These are phyloP conservation scores for Pichia inconspicua DNA, from an alignment of 1,139 yeast species.

Conservation along the genomic window DNA sequence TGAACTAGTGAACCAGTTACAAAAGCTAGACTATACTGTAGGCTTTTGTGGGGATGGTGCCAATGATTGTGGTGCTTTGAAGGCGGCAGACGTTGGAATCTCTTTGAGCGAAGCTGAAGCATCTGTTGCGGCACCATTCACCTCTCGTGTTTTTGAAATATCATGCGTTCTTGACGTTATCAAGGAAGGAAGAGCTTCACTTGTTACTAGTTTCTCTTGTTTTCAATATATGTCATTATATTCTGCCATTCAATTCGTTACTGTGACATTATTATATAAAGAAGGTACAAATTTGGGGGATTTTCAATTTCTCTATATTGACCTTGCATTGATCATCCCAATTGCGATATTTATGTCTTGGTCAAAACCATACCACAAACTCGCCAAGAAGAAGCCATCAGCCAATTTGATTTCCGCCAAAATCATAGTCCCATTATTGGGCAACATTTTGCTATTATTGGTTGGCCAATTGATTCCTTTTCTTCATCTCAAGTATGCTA, in stretches of 20 bases:
- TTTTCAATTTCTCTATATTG: constrained; percentile 92
- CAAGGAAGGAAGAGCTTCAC: constrained; percentile 87
- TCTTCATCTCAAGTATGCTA: constrained; percentile 39
- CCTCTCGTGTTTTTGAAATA: constrained; percentile 81
- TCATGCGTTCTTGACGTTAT: constrained; percentile 89
- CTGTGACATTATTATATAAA: constrained; percentile 77
- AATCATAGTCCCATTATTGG: constrained; percentile 69
- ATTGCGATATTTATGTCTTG: constrained; percentile 96
- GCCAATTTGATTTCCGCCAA: constrained; percentile 90
- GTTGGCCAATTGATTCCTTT: constrained; percentile 64
- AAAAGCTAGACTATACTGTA: constrained; percentile 78
- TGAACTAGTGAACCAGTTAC: constrained; percentile 84
- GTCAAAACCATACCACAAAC: constrained; percentile 66
- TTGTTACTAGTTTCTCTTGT: constrained; percentile 92
- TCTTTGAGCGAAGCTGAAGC: constrained; percentile 97
- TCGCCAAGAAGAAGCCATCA: constrained; percentile 75
- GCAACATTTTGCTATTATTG: constrained; percentile 58
- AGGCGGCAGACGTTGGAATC: constrained; percentile 95
- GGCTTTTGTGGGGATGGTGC: constrained; percentile 99
- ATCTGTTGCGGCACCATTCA: constrained; percentile 93
- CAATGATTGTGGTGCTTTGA: constrained; percentile 95
- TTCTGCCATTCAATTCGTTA: constrained; percentile 89
- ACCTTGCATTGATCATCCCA: constrained; percentile 80
- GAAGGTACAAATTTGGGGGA: constrained; percentile 95
- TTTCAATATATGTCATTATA: constrained; percentile 96